A percentile compares a stretch with the other conserved stretches of the same genome.
These are phyloP conservation scores for Sporothrix protearum DNA, from an alignment of 2,329 filamentous ascomycete genomes.

Conservation along the genomic window DNA sequence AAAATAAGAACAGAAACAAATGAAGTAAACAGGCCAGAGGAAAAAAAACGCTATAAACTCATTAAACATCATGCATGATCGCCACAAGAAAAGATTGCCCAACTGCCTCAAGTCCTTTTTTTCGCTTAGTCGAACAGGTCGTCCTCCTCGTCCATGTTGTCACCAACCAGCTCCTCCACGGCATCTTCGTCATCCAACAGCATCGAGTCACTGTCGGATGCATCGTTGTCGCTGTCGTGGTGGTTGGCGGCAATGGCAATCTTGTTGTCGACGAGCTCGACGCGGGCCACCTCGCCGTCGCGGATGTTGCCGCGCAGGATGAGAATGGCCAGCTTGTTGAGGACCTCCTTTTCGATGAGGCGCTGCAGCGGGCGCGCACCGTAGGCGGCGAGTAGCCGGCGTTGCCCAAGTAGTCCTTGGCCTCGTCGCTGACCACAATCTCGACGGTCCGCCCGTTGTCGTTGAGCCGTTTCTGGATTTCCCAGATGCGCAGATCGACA, in stretches of 20 bases:
- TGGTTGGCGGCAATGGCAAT: constrained; percentile 84
- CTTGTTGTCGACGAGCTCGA: constrained; percentile 75
- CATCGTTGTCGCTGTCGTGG: constrained; percentile 48
- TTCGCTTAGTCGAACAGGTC: constrained; percentile 29
- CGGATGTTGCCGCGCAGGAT: constrained; percentile 80
- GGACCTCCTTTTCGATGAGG: constrained; percentile 94
- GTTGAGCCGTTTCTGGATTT: constrained; percentile 88
- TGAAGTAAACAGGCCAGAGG: not conserved
- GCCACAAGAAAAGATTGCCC: too few relatives aligned
- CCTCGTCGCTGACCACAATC: constrained; percentile 79
- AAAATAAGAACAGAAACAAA: not conserved
- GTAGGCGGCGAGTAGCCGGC: constrained; percentile 92
- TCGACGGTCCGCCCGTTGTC: constrained; percentile 78
- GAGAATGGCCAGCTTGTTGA: constrained; percentile 87
- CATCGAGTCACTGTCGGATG: constrained; percentile 59
- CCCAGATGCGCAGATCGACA: constrained; percentile 79
- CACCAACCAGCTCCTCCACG: constrained; percentile 61
- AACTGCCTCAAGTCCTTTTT: not conserved
- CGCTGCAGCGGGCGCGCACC: constrained; percentile 84
- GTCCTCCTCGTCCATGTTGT: constrained; percentile 61
- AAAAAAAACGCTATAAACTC: not conserved
- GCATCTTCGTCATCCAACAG: constrained; percentile 68
- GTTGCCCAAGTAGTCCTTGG: constrained; percentile 87
- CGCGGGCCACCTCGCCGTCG: constrained; percentile 78
- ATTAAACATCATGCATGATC: not conserved